phyloP scores from a whole-genome alignment of 2,329 filamentous ascomycete species.

The Akanthomyces muscarius region DNA sequence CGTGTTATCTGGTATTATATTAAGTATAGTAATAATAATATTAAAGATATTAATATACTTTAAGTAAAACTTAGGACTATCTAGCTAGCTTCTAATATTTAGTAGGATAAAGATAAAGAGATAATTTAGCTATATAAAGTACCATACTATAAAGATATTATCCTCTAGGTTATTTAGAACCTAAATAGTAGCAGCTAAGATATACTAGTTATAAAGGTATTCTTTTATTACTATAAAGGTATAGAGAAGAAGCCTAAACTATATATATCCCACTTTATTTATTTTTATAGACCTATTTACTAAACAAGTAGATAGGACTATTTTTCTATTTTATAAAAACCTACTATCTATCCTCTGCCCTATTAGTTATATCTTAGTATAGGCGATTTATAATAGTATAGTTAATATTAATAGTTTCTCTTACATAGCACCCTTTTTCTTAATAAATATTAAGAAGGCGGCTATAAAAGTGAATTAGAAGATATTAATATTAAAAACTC shows the following conservation, averaged over 20 bases:
- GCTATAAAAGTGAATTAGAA: constrained; percentile 15
- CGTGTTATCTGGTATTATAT: too few relatives aligned
- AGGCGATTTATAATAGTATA: constrained; percentile 9
- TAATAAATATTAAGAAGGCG: constrained; percentile 7
- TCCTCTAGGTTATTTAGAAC: constrained; percentile 16
- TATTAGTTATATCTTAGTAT: constrained; percentile 14
- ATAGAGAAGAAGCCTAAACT: constrained; percentile 17
- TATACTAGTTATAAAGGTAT: constrained; percentile 17
- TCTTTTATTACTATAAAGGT: constrained; percentile 17
- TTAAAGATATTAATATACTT: constrained; percentile 8
- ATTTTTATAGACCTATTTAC: not conserved
- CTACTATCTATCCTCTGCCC: constrained; percentile 16
- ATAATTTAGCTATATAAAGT: constrained; percentile 10
- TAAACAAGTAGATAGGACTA: constrained; percentile 6
- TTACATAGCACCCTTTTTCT: constrained; percentile 11
- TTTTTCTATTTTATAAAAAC: constrained; percentile 18
- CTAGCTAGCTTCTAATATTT: not conserved
- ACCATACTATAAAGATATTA: constrained; percentile 16
- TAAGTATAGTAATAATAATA: constrained; percentile 11
- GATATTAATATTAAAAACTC: constrained; percentile 14
- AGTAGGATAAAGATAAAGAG: constrained; percentile 1
- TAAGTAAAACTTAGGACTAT: not conserved
- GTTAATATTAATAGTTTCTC: constrained; percentile 10
- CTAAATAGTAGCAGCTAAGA: constrained; percentile 11
- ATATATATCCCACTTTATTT: not conserved